Base-by-base conservation (phyloP, 2,329 filamentous ascomycete genomes). In the Colletotrichum destructivum region DNA sequence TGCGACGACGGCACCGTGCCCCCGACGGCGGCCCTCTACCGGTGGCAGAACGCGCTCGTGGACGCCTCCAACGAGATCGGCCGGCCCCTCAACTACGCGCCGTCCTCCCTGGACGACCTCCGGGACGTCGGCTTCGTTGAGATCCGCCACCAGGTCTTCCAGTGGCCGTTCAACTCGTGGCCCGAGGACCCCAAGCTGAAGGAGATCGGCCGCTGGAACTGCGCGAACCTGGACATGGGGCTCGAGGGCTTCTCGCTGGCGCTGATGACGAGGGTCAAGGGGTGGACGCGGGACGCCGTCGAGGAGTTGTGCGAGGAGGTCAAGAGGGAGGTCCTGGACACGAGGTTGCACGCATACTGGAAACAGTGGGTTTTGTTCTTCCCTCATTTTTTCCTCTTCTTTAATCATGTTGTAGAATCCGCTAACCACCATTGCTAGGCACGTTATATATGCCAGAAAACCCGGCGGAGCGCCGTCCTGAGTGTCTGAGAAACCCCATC, bases 241-340 rank as follows among this genome's bases (percentile, higher is more conserved):
- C 75, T 79, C 42, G 79, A 83, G 74, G 77, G 77, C 11, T 79
- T 83, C 56, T 77, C 75, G 8, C 74, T 83, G 65, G 82, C 80
- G 9, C 72, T 82, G 15, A 79, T 82, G 65, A 84, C 82, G 4
- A 77, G 80, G 16, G 78, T 78, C 38, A 74, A 83, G 40, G 79
- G 78, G n/a, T 83, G 81, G 81, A 76, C 60, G 23, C 66, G 74
- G 12, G 79, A 79, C 11, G 76, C 81, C 54, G 76, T 77, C 51
- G 49, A 61, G 49, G 66, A 70, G 59, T 76, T 78, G 31, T 74
- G 75, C 60, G 72, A 71, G 0, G 38, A 69, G 3, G 76, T 77
- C 2, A 74, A 74, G 42, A 74, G 70, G 49, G 76, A 79, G 21
- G 47, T 78, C 26, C 72, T 62, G 65, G 73, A 76, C 44, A 65